Base-by-base conservation (phyloP, 768 basidiomycete genomes). In the Cyclocybe aegerita region DNA sequence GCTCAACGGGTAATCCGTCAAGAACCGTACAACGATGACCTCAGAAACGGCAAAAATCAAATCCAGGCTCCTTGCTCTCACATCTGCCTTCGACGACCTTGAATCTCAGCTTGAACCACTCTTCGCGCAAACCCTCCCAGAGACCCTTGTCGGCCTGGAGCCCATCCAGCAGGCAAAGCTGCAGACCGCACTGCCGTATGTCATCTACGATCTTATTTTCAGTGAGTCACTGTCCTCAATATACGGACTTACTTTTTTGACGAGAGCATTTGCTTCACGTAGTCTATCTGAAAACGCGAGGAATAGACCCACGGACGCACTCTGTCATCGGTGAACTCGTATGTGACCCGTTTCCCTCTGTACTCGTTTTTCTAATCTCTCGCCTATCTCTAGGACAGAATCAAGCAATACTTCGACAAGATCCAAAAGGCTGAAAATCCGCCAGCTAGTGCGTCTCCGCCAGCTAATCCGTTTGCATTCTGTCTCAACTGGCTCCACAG, bases 121-220 rank as follows among this genome's bases (percentile, higher is more conserved):
- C 9, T 75, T 93, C 38, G 66, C 84, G 0, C 79, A 85, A 51
- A 75, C 86, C 2, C 75, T 93, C 10, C 78, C 84, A 4, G 86
- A 91, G 56, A 81, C 83, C 0, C 62, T 85, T 11, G 66, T 85
- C 16, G 73, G 73, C 9, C 74, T 92, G 17, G 83, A 89, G 53
- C 80, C 82, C 6, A 72, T 93, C 15, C 85, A 91, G 52, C 88
- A 90, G 60, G 91, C 90, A 17, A 91, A 92, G 65, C 67, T 93
- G 2, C 88, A 93, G 55, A 84, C 85, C 4, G 72, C 82, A 33
- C 62, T 93, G 38, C 88, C 90, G n/a, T 93, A 93, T 67, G 74
- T 90, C 30, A 76, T 88, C 3, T 90, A 93, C 61, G 90, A 93
- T 65, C 77, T 94, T 8, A 71, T 92, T n/a, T 92, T 91, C 69